Evolutionary conservation across 139 green algal species (phyloP), one percentile per base, ranked within the genome.

Genomic region (Picocystis salinarum): DNA sequence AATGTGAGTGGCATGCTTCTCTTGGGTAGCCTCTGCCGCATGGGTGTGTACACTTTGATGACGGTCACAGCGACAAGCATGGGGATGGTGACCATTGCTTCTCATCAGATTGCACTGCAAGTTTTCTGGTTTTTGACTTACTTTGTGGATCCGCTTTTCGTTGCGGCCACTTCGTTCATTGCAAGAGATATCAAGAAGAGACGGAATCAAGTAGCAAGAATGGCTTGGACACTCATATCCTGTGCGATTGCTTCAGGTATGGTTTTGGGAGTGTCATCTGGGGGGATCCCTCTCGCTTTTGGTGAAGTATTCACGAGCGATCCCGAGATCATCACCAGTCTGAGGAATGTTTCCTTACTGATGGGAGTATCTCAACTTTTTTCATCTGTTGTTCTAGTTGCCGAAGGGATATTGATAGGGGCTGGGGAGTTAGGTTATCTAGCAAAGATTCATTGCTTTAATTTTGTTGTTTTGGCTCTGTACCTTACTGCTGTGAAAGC

Each of bases 41-140:
- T 77, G 62, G 45, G 44, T 9, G 56, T 62, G 4, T 78, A 75
- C 40, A 72, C 67, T 13, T 27, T 70, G 13, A 64, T 79, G 49
- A 65, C 63, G 20, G 33, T 25, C 5, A 48, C 41, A 2, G 69
- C 69, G 23, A 60, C 69, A 1, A 39, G 37, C 9, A 20, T 74
- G 18, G 73, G 72, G 36, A 61, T 42, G 0, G 22, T 71, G 3
- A 17, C 31, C 9, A 36, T 51, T 15, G 72, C 72, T 4, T 44
- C 64, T 1, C 73, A 82, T 46, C 72, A 82, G 52, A 58, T 82
- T n/a, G 52, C 68, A 13, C 59, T 82, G 60, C 56, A 74, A 49
- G 27, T 73, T 23, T 77, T 80, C 28, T 82, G 72, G 72, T 72
- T 76, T 25, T 40, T 82, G 6, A 60, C 46, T 6, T 82, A 64